Evolutionary conservation across 352 stramenopile genomes (phyloP).

Genomic region (Globisporangium nunn): DNA sequence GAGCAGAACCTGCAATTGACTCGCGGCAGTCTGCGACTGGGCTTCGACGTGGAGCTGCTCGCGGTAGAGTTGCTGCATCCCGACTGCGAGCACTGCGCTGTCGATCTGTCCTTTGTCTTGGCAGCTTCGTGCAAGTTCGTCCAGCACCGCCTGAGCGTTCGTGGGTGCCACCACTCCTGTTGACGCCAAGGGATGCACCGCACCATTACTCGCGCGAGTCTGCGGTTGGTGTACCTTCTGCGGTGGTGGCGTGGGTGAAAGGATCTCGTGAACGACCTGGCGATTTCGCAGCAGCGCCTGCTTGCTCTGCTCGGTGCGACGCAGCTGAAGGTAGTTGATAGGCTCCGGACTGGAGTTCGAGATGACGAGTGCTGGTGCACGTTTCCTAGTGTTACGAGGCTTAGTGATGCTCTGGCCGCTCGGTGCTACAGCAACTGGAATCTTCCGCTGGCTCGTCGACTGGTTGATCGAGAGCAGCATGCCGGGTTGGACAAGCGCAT

Average conservation of each 20-base stretch:
- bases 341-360: conserved; percentile 21
- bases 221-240: neutral
- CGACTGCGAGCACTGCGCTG: conserved; percentile 11
- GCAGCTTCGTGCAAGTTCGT: conserved; percentile 2
- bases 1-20: conserved; percentile 31
- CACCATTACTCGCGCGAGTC: neutral
- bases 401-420: neutral
- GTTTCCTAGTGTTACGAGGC: neutral
- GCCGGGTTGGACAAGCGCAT: neutral
- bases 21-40: conserved; percentile 20
- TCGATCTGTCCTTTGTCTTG: conserved; percentile 19
- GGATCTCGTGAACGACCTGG: conserved; percentile 40
- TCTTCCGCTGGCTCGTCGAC: neutral
- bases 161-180: neutral
- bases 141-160: conserved; percentile 1
- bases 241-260: conserved; percentile 14
- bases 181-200: neutral
- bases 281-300: conserved; percentile 41
- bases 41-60: conserved; percentile 20
- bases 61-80: conserved; percentile 23
- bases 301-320: conserved; percentile 50
- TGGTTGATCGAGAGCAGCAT: conserved; percentile 6
- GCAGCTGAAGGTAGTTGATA: conserved; percentile 60
- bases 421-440: neutral
- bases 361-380: neutral